Base-by-base conservation (phyloP, 2,329 filamentous ascomycete species). In the Biscogniauxia marginata region DNA sequence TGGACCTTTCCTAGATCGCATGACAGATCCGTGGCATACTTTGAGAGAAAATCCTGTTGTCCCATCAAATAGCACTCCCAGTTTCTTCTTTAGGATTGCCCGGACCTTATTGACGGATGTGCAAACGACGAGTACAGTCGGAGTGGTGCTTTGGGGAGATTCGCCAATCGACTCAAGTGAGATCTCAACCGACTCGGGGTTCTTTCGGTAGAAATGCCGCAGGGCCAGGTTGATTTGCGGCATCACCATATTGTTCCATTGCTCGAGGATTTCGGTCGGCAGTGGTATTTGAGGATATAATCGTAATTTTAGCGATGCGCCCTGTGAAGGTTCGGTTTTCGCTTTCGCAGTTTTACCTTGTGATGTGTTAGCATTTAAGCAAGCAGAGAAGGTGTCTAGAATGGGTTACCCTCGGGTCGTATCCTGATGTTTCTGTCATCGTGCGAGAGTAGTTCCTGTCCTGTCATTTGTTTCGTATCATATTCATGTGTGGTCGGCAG, bases 71-170 rank as follows among this genome's bases (percentile, higher is more conserved):
- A 86, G 70, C 4, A 81, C 72, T 3, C 80, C 83, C 24, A 93
- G 80, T 60, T 87, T 84, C 65, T 87, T 87, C 68, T 85, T 87
- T 5, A 93, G 74, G 46, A 90, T 87, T 19, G 84, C 81, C 51
- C 88, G 86, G 24, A 93, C 86, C 68, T 90, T 90, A 50, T 78
- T 78, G 7, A 90, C 87, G 3, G 88, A 92, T 2, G 84, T 88
- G 73, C 90, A 93, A 3, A 91, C 86, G 7, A 93, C 85, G 19
- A 93, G 78, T 0, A 92, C 88, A 0, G 90, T 93, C 0, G 90
- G 89, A 53, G 81, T 83, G 0, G 86, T 85, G 53, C 82, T 84
- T 34, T 85, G 79, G 5, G 84, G 79, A 3, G 84, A 85, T 52
- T 89, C 85, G 18, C 90, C 90, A 44, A 92, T 85, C 0, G 86